Evolutionary conservation across 345 rosid species (phyloP), one percentile per base, ranked within the genome.

Genomic region (Eucalyptus globulus): DNA sequence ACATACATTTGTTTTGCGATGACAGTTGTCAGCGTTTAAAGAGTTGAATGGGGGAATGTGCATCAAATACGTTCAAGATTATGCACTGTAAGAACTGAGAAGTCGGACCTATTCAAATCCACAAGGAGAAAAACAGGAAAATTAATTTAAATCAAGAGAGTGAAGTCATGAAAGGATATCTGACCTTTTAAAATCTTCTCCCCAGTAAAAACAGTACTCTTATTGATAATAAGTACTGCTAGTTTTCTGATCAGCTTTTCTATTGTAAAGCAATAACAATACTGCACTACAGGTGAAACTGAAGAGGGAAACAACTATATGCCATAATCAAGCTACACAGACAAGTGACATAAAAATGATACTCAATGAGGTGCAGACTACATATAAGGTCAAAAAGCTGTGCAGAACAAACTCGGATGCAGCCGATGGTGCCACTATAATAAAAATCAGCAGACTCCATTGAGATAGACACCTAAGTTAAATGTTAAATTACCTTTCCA

Each of bases 401-500:
- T 3, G 15, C 83, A 19, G 83, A 37, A 72, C 8, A 72, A 37
- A 44, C 14, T 26, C 3, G 2, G 50, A 14, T 40, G 51, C n/a
- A 45, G 34, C 22, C 34, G 9, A 87, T 76, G 83, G 83, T 76
- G 47, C 83, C 83, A 11, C 83, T 40, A 72, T 10, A 76, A 76
- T 11, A 21, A 76, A 37, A 19, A 54, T 51, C 6, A 54, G 60
- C 86, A 87, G 44, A 21, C 53, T 80, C 89, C 40, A 65, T 49
- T 27, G 60, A 54, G 62, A 19, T 34, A 87, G 62, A 65, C 47
- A 21, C 47, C 29, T 22, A 80, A 53, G 80, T 50, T 51, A 16
- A 34, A 50, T n/a, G 56, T 10, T 62, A 49, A 86, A 54, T 72
- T 93, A 98, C 99, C 98, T 95, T 93, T 98, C 98, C 95, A 95